Evolutionary conservation across 2,329 filamentous ascomycete species (phyloP), one percentile per base, ranked within the genome.

Genomic region (Chaetomium olivaceum): DNA sequence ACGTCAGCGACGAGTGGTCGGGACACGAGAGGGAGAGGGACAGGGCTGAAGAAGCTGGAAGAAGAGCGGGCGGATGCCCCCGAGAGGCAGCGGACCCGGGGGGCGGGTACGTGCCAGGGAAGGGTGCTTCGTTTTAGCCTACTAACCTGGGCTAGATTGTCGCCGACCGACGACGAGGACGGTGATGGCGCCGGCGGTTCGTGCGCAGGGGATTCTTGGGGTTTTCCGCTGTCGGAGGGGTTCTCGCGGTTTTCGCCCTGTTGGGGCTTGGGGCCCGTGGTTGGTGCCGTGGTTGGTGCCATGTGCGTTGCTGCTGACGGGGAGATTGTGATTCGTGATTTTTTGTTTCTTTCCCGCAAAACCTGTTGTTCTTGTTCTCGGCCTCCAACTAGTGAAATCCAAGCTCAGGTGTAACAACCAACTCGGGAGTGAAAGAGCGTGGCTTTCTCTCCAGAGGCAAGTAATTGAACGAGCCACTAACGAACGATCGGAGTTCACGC

Each of bases 121-220:
- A n/a, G 16, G 16, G 39, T 43, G 36, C 36, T 43, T 43, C 5
- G 5, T 7, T 43, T 39, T 39, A 7, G 46, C 9, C 57, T 6
- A 39, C 69, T 67, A 68, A 71, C 71, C 69, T 70, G 69, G 9
- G 69, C 65, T 48, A 72, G 25, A 60, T 69, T 56, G 55, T 63
- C 65, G 31, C 46, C 55, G 25, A 68, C 66, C 51, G 65, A 70
- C 36, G 67, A 48, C 58, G 65, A 54, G 27, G 69, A 61, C 25
- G 67, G 39, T 21, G 63, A 54, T 58, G 60, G 48, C 56, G 23
- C 25, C 46, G 54, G 46, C 31, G 46, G 48, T 23, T 46, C 54
- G 14, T 31, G 56, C 19, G 60, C 27, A 4, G 36, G n/a, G 48
- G 29, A n/a, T 12, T 58, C 29, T 16, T 58, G 29, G 16, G 25